Base-by-base conservation (phyloP, 768 basidiomycete species). In the Xerocomus brunneocitrinus region DNA sequence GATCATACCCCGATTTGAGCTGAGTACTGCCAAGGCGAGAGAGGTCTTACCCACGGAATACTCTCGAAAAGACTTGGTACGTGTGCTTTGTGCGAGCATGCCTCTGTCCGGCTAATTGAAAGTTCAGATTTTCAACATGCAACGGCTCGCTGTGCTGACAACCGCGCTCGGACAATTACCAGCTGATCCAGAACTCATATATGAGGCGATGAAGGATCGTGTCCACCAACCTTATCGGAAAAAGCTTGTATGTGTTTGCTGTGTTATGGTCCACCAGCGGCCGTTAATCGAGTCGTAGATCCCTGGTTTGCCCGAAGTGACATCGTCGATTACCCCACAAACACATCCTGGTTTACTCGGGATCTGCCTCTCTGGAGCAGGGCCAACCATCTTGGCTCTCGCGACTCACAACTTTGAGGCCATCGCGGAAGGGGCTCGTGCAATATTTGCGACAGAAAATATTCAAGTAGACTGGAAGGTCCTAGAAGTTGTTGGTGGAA, bases 121-220 rank as follows among this genome's bases (percentile, higher is more conserved):
- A 36, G 4, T 2, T 1, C 40, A 99, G 97, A 87, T 99, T 13
- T 99, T 98, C 77, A 99, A 99, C 69, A 77, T 99, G 50, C 97
- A 99, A 71, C 83, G 97, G 22, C 75, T 99, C 13, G 97, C 95
- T 0, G 97, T 99, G 28, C 78, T 99, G 50, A 98, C 95, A 1
- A 95, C 94, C 3, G 95, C 97, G 1, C 80, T 99, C 10, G 88
- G 83, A 3, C 86, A 88, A 63, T 83, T 85, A 10, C 95, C 97
- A 1, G 95, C 95, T 1, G 92, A 99, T 67, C 84, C 97, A 0
- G 89, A 85, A 22, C 82, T 99, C n/a, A 98, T 98, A 53, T 98
- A 95, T 70, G 95, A 98, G 67, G 95, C 95, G 2, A 98, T 98
- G 97, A 95, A 98, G 65, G 97, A 99, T 72, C 84, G 90, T 49